Base-by-base conservation (phyloP, 2,329 filamentous ascomycete genomes). In the Clarireedia sp. region DNA sequence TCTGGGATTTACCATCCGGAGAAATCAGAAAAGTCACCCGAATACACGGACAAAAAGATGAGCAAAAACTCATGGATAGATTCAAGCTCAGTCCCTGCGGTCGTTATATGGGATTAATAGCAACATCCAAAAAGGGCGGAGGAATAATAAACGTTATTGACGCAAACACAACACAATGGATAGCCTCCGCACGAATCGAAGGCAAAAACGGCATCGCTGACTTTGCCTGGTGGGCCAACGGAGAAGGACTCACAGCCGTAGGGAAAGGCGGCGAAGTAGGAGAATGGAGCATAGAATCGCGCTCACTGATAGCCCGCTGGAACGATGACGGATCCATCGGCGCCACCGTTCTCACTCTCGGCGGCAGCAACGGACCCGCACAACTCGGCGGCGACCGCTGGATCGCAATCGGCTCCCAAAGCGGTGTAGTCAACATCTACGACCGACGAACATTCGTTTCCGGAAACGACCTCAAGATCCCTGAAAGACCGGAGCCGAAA, bases 341-440 rank as follows among this genome's bases (percentile, higher is more conserved):
- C 53, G 91, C 87, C 12, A 95, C 90, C 0, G 87, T 89, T 17
- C 75, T 99, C 53, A 81, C 84, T 2, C 78, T 97, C 3, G 92
- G 94, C 36, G 88, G 87, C 0, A 76, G 77, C 26, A 76, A 76
- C 66, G 80, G 72, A 61, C 80, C 84, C 8, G 67, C 68, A 3
- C 72, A 73, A 45, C 74, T 91, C 3, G 92, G 91, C 24, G 85
- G 85, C 3, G 89, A 96, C 71, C 79, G 89, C 56, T 99, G 91
- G 90, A 82, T 96, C 14, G 90, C 89, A 0, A 76, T 96, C 44
- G 94, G 94, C 10, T 91, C 87, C 57, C 87, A 82, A 60, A 90
- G 83, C 59, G 94, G 94, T 57, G 88, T 99, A 56, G 83, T 95
- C 56, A 97, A 97, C 71, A 78, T 99, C 59, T 99, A 99, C 74